Conservation (phyloP, 2,329 filamentous ascomycete species). For the Paramyrothecium sp. region DNA sequence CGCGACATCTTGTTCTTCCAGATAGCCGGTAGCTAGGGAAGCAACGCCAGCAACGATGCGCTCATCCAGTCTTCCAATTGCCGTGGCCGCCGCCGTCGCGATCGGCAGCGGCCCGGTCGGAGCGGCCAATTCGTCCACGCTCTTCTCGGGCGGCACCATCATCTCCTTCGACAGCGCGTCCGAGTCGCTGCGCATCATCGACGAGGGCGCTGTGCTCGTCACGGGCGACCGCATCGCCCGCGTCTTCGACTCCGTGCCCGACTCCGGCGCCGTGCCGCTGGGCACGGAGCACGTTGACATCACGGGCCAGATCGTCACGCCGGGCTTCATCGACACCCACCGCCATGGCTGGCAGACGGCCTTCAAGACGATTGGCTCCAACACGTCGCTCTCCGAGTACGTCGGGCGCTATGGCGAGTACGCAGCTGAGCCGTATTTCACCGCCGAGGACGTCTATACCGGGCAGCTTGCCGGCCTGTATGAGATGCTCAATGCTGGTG, state of each 20-base stretch:
- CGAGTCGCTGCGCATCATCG: slow-evolving; percentile 32
- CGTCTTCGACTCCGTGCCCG: slow-evolving; percentile 15
- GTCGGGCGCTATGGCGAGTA: slow-evolving; percentile 37
- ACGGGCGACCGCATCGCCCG: slow-evolving; percentile 33
- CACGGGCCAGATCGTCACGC: slow-evolving; percentile 48
- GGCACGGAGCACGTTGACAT: slow-evolving; percentile 43
- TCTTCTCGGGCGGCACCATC: slow-evolving; percentile 36
- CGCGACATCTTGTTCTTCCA: no score
- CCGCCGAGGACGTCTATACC: slow-evolving; percentile 43
- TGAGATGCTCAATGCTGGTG: slow-evolving; percentile 51
- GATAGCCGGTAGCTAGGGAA: no score
- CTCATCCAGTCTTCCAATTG: neutral
- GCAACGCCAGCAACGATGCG: no score
- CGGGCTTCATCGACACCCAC: slow-evolving; percentile 58
- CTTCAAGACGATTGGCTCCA: slow-evolving; percentile 50
- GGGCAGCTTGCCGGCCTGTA: slow-evolving; percentile 45
- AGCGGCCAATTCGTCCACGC: slow-evolving; percentile 1
- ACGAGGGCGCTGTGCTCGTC: slow-evolving; percentile 38
- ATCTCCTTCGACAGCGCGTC: slow-evolving; percentile 34
- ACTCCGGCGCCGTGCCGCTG: slow-evolving; percentile 10
- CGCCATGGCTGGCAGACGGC: slow-evolving; percentile 56
- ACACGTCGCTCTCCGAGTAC: slow-evolving; percentile 49
- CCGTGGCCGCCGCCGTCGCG: neutral
- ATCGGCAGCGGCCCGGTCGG: neutral
- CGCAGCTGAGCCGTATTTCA: slow-evolving; percentile 28